Percentiles rank a stretch among this genome's conserved stretches.
Evolutionary conservation across 305 asterid species (phyloP).

Genomic region (Solanum hybrid): DNA sequence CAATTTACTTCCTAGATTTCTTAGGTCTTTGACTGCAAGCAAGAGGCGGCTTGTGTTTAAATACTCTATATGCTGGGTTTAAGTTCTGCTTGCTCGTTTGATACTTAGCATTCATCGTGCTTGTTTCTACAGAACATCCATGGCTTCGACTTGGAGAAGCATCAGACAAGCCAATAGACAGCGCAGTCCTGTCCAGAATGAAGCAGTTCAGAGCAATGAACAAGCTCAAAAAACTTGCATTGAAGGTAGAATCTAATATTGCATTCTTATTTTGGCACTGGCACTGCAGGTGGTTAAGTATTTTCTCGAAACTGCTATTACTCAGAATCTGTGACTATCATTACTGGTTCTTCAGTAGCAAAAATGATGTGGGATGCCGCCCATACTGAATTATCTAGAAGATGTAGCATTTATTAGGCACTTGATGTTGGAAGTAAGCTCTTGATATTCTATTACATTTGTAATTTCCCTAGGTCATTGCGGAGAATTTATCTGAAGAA

Average conservation of each 20-base stretch:
- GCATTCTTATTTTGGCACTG: neutral
- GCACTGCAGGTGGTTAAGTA: neutral
- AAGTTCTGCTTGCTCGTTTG: neutral
- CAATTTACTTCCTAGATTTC: neutral
- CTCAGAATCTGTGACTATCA: neutral
- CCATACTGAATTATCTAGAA: neutral
- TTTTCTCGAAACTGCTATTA: neutral
- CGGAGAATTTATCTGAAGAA: conserved; percentile 81
- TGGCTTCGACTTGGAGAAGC: conserved; percentile 68
- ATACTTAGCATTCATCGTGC: neutral
- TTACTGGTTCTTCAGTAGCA: neutral
- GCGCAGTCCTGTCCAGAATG: conserved; percentile 67
- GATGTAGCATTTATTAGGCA: neutral
- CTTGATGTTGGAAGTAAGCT: neutral
- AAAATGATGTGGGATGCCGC: neutral
- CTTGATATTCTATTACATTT: neutral
- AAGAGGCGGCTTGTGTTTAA: neutral
- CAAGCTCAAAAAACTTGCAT: conserved; percentile 69
- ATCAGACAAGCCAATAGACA: conserved; percentile 67
- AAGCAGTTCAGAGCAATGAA: conserved; percentile 78
- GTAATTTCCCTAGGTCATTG: conserved; percentile 56
- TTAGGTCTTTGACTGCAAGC: neutral
- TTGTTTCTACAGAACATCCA: conserved; percentile 48
- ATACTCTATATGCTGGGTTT: neutral
- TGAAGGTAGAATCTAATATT: conserved; percentile 37